phyloP scores from a whole-genome alignment of 768 basidiomycete genomes.

The Cystobasidium onofrii region DNA sequence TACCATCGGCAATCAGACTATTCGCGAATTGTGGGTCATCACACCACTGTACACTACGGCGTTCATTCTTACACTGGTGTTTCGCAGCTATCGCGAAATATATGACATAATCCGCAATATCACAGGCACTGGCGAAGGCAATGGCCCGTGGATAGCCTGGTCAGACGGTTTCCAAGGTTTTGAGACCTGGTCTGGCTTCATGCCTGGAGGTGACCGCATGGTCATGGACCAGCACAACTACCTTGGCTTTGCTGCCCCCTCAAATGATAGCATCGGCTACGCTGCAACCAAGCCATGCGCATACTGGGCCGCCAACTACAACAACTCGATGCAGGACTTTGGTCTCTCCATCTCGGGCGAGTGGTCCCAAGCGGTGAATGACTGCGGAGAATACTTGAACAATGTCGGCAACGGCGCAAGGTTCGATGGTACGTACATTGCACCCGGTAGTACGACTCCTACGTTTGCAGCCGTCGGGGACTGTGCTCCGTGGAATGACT shows the following conservation, averaged over 20 bases:
- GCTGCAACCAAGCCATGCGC: conserved; percentile 55
- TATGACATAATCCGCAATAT: conserved; percentile 71
- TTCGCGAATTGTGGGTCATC: conserved; percentile 47
- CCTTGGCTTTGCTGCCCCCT: conserved; percentile 54
- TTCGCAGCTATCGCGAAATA: conserved; percentile 56
- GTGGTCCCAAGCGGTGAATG: conserved; percentile 70
- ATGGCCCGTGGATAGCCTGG: conserved; percentile 52
- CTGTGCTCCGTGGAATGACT: conserved; percentile 71
- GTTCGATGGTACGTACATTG: conserved; percentile 60
- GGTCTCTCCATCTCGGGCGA: conserved; percentile 80
- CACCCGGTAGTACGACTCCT: conserved; percentile 31
- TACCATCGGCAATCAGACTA: conserved; percentile 52
- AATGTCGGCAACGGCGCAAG: conserved; percentile 59
- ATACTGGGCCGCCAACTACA: conserved; percentile 63
- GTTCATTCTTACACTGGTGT: no score
- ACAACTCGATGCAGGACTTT: conserved; percentile 66
- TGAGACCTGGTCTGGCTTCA: conserved; percentile 59
- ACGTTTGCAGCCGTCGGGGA: conserved; percentile 50
- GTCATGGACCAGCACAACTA: conserved; percentile 82
- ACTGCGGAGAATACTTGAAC: conserved; percentile 53
- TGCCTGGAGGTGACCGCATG: conserved; percentile 71
- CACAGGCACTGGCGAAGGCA: conserved; percentile 35
- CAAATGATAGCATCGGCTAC: conserved; percentile 44
- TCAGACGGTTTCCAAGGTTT: conserved; percentile 78
- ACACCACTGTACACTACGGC: no score